Conservation (phyloP, 2,329 filamentous ascomycete genomes). For the Colletotrichum tanaceti region DNA sequence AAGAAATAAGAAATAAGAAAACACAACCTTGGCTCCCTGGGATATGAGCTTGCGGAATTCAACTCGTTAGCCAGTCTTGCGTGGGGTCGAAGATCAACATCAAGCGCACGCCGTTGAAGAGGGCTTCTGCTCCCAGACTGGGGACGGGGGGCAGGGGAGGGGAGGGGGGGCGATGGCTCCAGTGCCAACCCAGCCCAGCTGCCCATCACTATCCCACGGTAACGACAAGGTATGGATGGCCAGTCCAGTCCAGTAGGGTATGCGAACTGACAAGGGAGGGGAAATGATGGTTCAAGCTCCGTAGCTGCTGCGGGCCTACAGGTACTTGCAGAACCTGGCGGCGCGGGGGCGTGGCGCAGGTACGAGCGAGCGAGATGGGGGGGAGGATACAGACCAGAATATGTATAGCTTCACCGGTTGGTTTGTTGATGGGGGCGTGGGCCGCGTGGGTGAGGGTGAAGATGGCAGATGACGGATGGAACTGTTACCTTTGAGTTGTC, state of each 20-base stretch:
- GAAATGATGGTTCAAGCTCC: background rate
- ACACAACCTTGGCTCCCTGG: background rate
- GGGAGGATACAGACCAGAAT: no score
- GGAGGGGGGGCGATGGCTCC: no score
- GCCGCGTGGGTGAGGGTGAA: no score
- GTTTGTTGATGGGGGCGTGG: no score
- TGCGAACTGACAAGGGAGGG: background rate
- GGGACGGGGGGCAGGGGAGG: background rate
- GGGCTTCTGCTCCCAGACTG: background rate
- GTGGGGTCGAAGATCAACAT: slow-evolving; percentile 21
- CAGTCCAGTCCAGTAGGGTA: no score
- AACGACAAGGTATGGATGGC: no score
- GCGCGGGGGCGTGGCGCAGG: background rate
- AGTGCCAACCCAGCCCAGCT: no score
- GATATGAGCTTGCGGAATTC: slow-evolving; percentile 1
- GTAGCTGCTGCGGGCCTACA: background rate
- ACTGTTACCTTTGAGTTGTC: no score
- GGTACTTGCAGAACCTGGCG: slow-evolving; percentile 3
- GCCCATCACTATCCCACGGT: no score
- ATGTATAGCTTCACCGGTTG: background rate
- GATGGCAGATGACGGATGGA: no score
- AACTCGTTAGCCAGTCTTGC: slow-evolving; percentile 11
- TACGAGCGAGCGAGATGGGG: background rate
- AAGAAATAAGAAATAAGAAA: slow-evolving; percentile 16
- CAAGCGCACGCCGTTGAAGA: background rate